These are phyloP conservation scores for Sclerotinia glacialis DNA, from an alignment of 2,329 filamentous ascomycete genomes.

Conservation along the genomic window DNA sequence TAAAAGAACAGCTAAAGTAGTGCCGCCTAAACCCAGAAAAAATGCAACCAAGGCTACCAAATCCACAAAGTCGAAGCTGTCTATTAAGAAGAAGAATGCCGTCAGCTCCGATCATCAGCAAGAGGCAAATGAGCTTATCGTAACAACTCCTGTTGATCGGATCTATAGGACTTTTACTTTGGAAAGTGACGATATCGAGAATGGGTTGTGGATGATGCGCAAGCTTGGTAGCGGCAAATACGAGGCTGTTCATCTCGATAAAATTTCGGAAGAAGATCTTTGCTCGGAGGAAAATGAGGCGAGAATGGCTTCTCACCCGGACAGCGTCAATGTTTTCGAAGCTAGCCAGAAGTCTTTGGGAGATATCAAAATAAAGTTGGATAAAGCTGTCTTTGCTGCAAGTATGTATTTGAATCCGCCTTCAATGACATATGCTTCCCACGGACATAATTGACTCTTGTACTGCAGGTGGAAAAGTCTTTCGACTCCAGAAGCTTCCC, in stretches of 20 bases:
- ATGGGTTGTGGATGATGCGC: slow-evolving; percentile 29
- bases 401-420: slow-evolving; percentile 21
- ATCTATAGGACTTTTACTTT: slow-evolving; percentile 25
- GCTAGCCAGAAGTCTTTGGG: slow-evolving; percentile 23
- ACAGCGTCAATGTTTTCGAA: slow-evolving; percentile 17
- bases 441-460: neutral
- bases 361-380: slow-evolving; percentile 20
- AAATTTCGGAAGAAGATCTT: slow-evolving; percentile 18
- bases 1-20: neutral
- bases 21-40: too few species aligned
- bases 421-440: neutral
- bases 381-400: slow-evolving; percentile 26
- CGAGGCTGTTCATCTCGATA: slow-evolving; percentile 27
- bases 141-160: slow-evolving; percentile 8
- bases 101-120: neutral
- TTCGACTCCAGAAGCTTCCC: slow-evolving; percentile 28
- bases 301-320: slow-evolving; percentile 20
- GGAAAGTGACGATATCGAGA: slow-evolving; percentile 22
- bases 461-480: slow-evolving; percentile 24
- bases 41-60: neutral
- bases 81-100: neutral
- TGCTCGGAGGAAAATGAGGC: slow-evolving; percentile 26
- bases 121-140: neutral
- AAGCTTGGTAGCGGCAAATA: slow-evolving; percentile 25
- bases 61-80: neutral